Base-by-base conservation (phyloP, 2,329 filamentous ascomycete species). In the Epicoccum sorghinum region DNA sequence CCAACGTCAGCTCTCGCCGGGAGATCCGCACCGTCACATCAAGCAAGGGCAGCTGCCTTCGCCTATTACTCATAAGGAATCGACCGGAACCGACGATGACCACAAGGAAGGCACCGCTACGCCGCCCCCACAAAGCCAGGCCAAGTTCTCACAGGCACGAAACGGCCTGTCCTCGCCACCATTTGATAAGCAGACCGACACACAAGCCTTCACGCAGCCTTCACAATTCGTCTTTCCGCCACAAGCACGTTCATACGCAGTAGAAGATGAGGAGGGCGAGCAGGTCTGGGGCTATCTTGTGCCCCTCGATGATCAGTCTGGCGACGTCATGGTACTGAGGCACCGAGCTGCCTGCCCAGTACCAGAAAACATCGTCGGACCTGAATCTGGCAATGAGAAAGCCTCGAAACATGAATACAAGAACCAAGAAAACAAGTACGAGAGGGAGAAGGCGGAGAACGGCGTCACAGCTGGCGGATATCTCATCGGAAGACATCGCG, bases 201-300 rank as follows among this genome's bases (percentile, higher is more conserved):
- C 47, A 39, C 89, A 89, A 0, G 84, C 87, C 61, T 90, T 91
- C 67, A 93, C 89, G 0, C 90, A 99, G 76, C 90, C 98, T 76
- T 93, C 90, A 7, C 95, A 99, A 76, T 90, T 89, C 67, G 78
- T 90, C 33, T 87, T 91, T 61, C 87, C 89, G 3, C 85, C 91
- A 25, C 79, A 85, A 54, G 83, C 85, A 24, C 83, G 93, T 41
- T 87, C 87, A 9, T 90, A 93, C 59, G 91, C 96, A 52, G 90
- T 96, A 4, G 85, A 93, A 59, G 90, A 96, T 70, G 92, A 96
- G 76, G 85, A 84, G 53, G 83, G 85, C 40, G 90, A 96, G 72
- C 91, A 91, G 7, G 91, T 98, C 1, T 99, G 95, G 95, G 96
- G 96, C 10, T 99, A 98, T 68, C 80, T 99, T 4, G 85, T 96